These are phyloP conservation scores for Microdochium paspali DNA, from an alignment of 2,329 filamentous ascomycete genomes.

Conservation along the genomic window DNA sequence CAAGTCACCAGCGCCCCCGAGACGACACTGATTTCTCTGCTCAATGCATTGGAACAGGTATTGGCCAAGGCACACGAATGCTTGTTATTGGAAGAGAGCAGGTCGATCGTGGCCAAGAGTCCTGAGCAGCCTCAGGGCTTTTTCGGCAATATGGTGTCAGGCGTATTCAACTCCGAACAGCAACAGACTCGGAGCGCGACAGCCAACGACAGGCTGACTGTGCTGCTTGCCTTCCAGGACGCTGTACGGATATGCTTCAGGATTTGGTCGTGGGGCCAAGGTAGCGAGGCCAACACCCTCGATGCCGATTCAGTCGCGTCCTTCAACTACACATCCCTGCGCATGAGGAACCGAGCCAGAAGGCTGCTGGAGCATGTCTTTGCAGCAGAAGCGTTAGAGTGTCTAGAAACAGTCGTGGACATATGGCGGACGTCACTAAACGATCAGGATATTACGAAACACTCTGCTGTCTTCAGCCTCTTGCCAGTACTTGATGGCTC, in stretches of 20 bases:
- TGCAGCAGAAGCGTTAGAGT: constrained; percentile 84
- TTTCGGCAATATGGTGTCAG: constrained; percentile 90
- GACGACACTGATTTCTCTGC: constrained; percentile 68
- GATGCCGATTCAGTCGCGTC: constrained; percentile 67
- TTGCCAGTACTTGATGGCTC: constrained; percentile 88
- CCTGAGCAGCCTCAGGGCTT: constrained; percentile 80
- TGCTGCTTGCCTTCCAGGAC: constrained; percentile 93
- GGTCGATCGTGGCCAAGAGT: constrained; percentile 58
- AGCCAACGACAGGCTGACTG: constrained; percentile 89
- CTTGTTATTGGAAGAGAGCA: constrained; percentile 66
- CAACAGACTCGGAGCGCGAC: constrained; percentile 70
- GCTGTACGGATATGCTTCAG: constrained; percentile 84
- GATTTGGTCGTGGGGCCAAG: constrained; percentile 90
- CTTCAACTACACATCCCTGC: constrained; percentile 81
- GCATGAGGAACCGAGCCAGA: constrained; percentile 82
- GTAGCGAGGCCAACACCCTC: constrained; percentile 44
- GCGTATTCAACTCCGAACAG: constrained; percentile 73
- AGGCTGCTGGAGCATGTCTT: constrained; percentile 89
- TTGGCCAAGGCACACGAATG: constrained; percentile 80
- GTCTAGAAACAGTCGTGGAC: constrained; percentile 80
- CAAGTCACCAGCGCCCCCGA: constrained; percentile 43
- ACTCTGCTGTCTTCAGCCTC: constrained; percentile 68
- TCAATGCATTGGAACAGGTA: constrained; percentile 90
- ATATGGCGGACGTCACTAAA: constrained; percentile 59
- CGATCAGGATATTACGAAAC: constrained; percentile 35